Percentiles rank a stretch among this genome's conserved stretches.
phyloP scores from a whole-genome alignment of 2,329 filamentous ascomycete species.

The Endocalyx cinctus region DNA sequence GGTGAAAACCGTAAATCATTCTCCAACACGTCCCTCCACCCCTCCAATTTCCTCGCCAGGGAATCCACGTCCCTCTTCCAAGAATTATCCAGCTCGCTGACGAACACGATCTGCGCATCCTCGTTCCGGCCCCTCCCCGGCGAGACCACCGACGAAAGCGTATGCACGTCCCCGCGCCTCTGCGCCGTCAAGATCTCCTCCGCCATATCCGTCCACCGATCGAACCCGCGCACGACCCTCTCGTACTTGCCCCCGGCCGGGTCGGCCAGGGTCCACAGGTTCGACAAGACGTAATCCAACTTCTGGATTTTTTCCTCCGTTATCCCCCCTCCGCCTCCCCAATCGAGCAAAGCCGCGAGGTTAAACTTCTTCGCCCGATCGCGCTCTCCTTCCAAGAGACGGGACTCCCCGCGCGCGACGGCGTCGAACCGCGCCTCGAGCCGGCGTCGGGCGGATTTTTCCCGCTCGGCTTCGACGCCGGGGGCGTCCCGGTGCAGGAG shows the following conservation, averaged over 20 bases:
- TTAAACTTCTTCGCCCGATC: slow-evolving; percentile 47
- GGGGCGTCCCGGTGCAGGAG: slow-evolving; percentile 55
- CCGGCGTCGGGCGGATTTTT: slow-evolving; percentile 46
- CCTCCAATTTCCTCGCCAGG: slow-evolving; percentile 50
- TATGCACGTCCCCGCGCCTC: slow-evolving; percentile 28
- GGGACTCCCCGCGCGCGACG: slow-evolving; percentile 30
- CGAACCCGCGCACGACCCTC: slow-evolving; percentile 52
- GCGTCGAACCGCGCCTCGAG: slow-evolving; percentile 42
- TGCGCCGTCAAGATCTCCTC: slow-evolving; percentile 43
- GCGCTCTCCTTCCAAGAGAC: slow-evolving; percentile 33
- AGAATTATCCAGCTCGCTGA: slow-evolving; percentile 48
- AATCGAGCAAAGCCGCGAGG: slow-evolving; percentile 46
- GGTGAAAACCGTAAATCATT: too few relatives aligned
- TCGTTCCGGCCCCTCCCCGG: slow-evolving; percentile 13
- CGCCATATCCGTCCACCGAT: slow-evolving; percentile 51
- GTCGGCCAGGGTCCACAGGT: slow-evolving; percentile 55
- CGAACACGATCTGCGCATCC: slow-evolving; percentile 39
- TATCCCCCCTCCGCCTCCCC: slow-evolving; percentile 33
- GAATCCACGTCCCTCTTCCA: slow-evolving; percentile 57
- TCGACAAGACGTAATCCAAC: slow-evolving; percentile 52
- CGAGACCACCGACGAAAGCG: slow-evolving; percentile 25
- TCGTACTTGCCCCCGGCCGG: slow-evolving; percentile 52
- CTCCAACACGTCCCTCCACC: slow-evolving; percentile 45
- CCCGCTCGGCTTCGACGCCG: slow-evolving; percentile 45
- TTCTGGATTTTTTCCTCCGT: slow-evolving; percentile 54